Percentiles rank a stretch among this genome's conserved stretches.
Evolutionary conservation across 139 green algal genomes (phyloP).

Genomic region (Volvox africanus): DNA sequence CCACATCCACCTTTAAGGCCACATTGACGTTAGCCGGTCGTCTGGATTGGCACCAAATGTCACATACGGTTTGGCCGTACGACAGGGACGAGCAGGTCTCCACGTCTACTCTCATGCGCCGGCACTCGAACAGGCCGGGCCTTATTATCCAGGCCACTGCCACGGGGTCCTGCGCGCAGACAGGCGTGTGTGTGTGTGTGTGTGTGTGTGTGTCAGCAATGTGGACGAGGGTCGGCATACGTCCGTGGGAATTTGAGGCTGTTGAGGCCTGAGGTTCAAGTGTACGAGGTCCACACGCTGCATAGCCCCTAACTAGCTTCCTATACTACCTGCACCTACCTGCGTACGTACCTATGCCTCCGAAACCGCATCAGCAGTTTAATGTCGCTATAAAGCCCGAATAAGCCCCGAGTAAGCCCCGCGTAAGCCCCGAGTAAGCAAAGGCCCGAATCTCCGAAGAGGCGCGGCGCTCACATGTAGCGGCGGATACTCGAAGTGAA

Average conservation of each 20-base stretch:
- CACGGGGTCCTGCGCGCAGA: constrained; percentile 67
- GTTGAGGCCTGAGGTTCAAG: neutral
- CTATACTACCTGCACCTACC: neutral
- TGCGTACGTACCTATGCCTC: neutral
- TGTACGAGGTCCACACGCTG: neutral
- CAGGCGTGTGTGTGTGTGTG: neutral
- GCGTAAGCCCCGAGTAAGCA: neutral
- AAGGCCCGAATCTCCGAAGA: neutral
- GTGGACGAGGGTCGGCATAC: too few relatives aligned
- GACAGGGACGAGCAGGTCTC: constrained; percentile 76
- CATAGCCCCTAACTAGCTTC: neutral
- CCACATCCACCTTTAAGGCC: constrained; percentile 67
- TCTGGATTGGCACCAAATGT: constrained; percentile 75
- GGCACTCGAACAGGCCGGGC: constrained; percentile 82
- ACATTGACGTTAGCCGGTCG: constrained; percentile 78
- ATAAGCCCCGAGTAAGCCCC: too few relatives aligned
- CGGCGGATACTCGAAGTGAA: constrained; percentile 87
- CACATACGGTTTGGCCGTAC: constrained; percentile 89
- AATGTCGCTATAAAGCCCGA: too few relatives aligned
- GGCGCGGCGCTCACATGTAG: constrained; percentile 76
- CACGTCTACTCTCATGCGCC: constrained; percentile 83
- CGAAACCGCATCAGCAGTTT: neutral
- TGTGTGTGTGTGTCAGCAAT: neutral
- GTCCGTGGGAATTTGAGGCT: neutral
- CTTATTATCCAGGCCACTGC: constrained; percentile 88